Percentiles rank a stretch among this genome's conserved stretches.
These are phyloP conservation scores for Pleurotus cornucopiae DNA, from an alignment of 768 basidiomycete genomes.

Conservation along the genomic window DNA sequence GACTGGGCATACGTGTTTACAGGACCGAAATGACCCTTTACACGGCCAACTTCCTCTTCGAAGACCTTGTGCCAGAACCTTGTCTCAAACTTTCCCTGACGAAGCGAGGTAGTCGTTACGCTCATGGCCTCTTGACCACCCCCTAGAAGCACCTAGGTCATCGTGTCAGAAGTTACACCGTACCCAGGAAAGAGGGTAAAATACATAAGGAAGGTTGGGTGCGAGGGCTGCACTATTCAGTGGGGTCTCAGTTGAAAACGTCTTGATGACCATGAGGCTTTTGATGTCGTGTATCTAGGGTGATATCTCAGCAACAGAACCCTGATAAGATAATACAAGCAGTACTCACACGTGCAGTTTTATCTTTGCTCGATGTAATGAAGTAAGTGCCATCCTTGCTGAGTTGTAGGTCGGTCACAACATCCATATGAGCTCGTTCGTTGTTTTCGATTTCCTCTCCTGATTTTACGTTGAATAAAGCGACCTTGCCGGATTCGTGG, in stretches of 20 bases:
- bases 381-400: constrained; percentile 91
- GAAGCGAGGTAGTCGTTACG: constrained; percentile 89
- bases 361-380: constrained; percentile 95
- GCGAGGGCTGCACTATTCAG: constrained; percentile 91
- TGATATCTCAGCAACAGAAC: neutral
- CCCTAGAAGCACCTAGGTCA: constrained; percentile 73
- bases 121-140: constrained; percentile 98
- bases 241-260: constrained; percentile 89
- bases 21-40: constrained; percentile 96
- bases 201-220: constrained; percentile 78
- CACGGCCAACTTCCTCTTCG: constrained; percentile 95
- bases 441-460: constrained; percentile 83
- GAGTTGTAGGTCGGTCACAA: constrained; percentile 90
- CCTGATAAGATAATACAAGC: neutral
- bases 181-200: constrained; percentile 15
- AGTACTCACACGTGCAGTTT: constrained; percentile 78
- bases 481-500: constrained; percentile 94
- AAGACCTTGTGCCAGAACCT: constrained; percentile 97
- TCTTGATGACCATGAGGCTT: constrained; percentile 88
- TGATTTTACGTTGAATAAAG: constrained; percentile 82
- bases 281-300: constrained; percentile 82
- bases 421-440: constrained; percentile 83
- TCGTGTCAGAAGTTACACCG: neutral
- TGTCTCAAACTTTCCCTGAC: constrained; percentile 97
- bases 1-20: constrained; percentile 79